Conservation (phyloP, 441 rosid genomes). For the Lepidium campestre region DNA sequence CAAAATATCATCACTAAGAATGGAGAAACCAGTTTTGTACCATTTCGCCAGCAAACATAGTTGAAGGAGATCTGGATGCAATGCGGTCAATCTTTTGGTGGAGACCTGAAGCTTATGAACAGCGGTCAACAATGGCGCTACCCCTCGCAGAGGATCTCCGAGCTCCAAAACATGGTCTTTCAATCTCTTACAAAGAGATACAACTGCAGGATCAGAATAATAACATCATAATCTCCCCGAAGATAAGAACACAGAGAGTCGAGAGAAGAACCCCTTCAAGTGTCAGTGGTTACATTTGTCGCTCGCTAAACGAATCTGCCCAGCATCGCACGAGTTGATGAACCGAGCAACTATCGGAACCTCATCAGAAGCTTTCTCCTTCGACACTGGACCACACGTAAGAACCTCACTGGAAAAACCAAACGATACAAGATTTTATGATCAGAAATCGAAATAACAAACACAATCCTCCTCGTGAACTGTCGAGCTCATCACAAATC, state of each 20-base stretch:
- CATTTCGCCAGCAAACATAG: constrained; percentile 72
- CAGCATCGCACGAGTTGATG: constrained; percentile 54
- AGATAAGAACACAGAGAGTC: background rate
- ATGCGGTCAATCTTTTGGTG: constrained; percentile 64
- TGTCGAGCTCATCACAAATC: background rate
- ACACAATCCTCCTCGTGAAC: background rate
- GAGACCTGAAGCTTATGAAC: constrained; percentile 69
- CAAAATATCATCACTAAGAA: constrained; percentile 75
- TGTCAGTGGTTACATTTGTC: constrained; percentile 52
- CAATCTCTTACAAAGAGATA: constrained; percentile 70
- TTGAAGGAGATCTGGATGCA: constrained; percentile 92
- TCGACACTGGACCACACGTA: constrained; percentile 43
- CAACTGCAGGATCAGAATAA: constrained; percentile 42
- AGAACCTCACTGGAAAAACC: constrained; percentile 60
- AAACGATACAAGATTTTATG: background rate
- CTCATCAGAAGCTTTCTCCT: constrained; percentile 44
- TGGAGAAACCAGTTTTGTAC: constrained; percentile 71
- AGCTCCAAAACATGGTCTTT: constrained; percentile 70
- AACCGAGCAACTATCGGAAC: constrained; percentile 50
- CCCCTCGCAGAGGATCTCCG: constrained; percentile 68
- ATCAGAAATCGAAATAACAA: background rate
- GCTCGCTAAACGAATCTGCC: constrained; percentile 70
- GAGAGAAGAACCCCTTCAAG: background rate
- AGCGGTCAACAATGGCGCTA: constrained; percentile 65
- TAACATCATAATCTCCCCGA: constrained; percentile 1